These are phyloP conservation scores for Phanerochaete carnosa DNA, from an alignment of 768 basidiomycete species.

Conservation along the genomic window DNA sequence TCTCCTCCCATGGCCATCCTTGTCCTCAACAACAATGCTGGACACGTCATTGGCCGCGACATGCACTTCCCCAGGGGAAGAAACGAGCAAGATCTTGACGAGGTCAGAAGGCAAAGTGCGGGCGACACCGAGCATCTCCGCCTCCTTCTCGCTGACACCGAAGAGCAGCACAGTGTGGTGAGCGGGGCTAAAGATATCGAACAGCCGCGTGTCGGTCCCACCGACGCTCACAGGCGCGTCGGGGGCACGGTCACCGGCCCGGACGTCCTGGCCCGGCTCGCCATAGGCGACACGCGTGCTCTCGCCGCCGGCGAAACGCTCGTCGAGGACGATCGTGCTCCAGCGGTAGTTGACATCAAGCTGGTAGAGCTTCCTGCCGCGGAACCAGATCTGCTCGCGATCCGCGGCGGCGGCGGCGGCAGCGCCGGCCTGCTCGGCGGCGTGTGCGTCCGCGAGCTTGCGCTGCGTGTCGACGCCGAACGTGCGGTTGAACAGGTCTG, in stretches of 20 bases:
- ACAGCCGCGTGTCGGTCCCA: background rate
- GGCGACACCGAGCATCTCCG: too few relatives aligned
- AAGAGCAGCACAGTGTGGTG: background rate
- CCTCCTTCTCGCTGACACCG: background rate
- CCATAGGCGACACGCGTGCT: background rate
- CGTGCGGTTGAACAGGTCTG: slow-evolving; percentile 1
- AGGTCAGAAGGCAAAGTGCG: background rate
- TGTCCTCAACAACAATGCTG: background rate
- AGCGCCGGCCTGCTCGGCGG: background rate
- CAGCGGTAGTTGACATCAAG: slow-evolving; percentile 50
- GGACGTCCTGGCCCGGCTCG: background rate
- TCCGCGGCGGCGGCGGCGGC: too few relatives aligned
- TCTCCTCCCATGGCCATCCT: background rate
- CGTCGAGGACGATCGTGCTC: slow-evolving; percentile 44
- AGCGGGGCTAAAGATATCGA: background rate
- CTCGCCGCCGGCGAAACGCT: slow-evolving; percentile 1
- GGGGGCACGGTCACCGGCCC: slow-evolving; percentile 3
- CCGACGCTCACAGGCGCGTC: background rate
- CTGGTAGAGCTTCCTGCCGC: slow-evolving; percentile 27
- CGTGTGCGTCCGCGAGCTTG: background rate
- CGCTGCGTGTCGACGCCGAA: background rate
- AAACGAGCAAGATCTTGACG: background rate
- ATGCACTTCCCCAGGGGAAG: background rate
- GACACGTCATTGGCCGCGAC: too few relatives aligned
- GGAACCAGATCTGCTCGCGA: background rate